Conservation (phyloP, 495 filamentous ascomycete species). For the Cryomyces minteri region DNA sequence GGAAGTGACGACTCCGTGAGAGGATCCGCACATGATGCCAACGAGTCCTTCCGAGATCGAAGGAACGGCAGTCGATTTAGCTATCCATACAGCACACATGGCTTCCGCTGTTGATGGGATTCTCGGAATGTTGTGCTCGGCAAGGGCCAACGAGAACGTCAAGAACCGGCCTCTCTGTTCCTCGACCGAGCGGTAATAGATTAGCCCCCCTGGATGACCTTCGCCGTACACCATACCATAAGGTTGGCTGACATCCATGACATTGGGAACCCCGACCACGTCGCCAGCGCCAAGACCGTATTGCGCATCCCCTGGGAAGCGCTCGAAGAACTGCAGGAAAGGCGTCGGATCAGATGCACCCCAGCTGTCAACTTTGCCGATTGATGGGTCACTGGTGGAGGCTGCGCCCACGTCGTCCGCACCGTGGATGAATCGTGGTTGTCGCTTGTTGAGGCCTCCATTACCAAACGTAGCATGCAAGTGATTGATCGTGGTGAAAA, state of each 20-base stretch:
- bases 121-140: slow-evolving; percentile 51
- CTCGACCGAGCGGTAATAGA: slow-evolving; percentile 54
- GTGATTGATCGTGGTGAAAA: slow-evolving; percentile 54
- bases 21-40: slow-evolving; percentile 71
- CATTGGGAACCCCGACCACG: slow-evolving; percentile 57
- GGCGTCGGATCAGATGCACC: slow-evolving; percentile 56
- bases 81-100: slow-evolving; percentile 75
- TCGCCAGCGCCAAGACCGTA: slow-evolving; percentile 65
- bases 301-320: slow-evolving; percentile 50
- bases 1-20: slow-evolving; percentile 65
- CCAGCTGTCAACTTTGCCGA: slow-evolving; percentile 68
- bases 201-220: slow-evolving; percentile 60
- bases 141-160: slow-evolving; percentile 28
- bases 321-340: slow-evolving; percentile 58
- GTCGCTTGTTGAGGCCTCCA: slow-evolving; percentile 37
- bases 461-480: slow-evolving; percentile 52
- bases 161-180: slow-evolving; percentile 68
- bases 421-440: slow-evolving; percentile 64
- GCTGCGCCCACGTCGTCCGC: slow-evolving; percentile 55
- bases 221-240: slow-evolving; percentile 75
- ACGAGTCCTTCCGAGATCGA: slow-evolving; percentile 57
- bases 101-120: slow-evolving; percentile 40
- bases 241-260: slow-evolving; percentile 73
- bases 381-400: slow-evolving; percentile 55
- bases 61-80: slow-evolving; percentile 56